Conservation (phyloP, 768 basidiomycete genomes). For the Trametes cubensis region DNA sequence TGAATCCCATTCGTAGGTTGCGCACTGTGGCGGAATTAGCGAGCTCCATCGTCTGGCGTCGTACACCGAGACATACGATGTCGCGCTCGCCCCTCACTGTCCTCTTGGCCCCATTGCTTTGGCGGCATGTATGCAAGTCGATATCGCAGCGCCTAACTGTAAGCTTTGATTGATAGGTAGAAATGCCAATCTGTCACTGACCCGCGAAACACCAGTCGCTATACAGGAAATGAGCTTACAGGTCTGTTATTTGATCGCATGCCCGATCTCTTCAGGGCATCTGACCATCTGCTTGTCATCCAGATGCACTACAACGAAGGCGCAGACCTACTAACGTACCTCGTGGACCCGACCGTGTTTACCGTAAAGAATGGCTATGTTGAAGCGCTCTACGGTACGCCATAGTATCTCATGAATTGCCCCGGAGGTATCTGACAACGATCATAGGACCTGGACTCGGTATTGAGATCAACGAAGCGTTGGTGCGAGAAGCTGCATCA, state of each 20-base stretch:
- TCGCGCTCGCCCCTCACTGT: constrained; percentile 73
- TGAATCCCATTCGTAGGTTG: constrained; percentile 39
- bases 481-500: constrained; percentile 46
- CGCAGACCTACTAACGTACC: constrained; percentile 64
- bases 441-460: constrained; percentile 58
- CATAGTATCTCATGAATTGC: neutral
- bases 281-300: neutral
- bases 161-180: constrained; percentile 24
- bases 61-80: constrained; percentile 69
- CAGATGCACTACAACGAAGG: constrained; percentile 69
- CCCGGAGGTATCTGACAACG: neutral
- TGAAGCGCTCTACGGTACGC: constrained; percentile 44
- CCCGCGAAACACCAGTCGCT: constrained; percentile 40
- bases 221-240: constrained; percentile 72
- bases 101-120: constrained; percentile 72
- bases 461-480: constrained; percentile 59
- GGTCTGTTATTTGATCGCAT: constrained; percentile 33
- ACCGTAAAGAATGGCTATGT: constrained; percentile 55
- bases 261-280: neutral
- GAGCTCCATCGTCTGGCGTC: constrained; percentile 61
- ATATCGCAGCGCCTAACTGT: constrained; percentile 62
- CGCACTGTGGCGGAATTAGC: constrained; percentile 63
- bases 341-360: constrained; percentile 55
- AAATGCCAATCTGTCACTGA: neutral
- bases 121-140: constrained; percentile 71